A percentile compares a stretch with the other conserved stretches of the same genome.
Evolutionary conservation across 805 yeast species (phyloP).

Genomic region (Sungouiella thailandica): DNA sequence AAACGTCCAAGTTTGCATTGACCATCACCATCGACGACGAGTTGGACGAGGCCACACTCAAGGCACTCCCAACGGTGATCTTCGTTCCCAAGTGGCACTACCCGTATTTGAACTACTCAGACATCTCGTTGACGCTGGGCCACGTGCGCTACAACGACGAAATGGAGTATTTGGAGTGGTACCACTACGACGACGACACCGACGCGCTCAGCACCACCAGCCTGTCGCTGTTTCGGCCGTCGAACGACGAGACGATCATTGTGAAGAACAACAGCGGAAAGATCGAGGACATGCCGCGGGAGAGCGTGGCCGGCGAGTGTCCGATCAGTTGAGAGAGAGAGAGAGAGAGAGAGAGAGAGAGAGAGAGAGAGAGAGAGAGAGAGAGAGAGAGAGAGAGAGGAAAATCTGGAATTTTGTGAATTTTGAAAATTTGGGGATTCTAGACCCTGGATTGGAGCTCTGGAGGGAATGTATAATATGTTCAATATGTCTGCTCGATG

Average conservation of each 20-base stretch:
- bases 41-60: no score
- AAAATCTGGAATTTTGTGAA: no score
- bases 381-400: no score
- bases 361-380: no score
- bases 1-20: constrained; percentile 42
- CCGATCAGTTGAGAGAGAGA: constrained; percentile 1
- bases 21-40: constrained; percentile 29
- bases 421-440: not conserved
- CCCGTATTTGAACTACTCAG: constrained; percentile 41
- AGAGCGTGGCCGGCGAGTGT: no score
- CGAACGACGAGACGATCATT: constrained; percentile 28
- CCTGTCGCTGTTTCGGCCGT: no score
- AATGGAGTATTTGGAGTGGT: constrained; percentile 65
- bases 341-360: no score
- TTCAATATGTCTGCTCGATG: no score
- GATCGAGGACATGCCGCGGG: constrained; percentile 18
- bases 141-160: constrained; percentile 46
- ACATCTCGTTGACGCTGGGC: constrained; percentile 54
- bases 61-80: constrained; percentile 50
- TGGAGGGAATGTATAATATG: no score
- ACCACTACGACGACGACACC: constrained; percentile 40
- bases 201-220: constrained; percentile 11
- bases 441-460: no score
- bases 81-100: constrained; percentile 74
- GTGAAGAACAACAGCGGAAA: constrained; percentile 36